phyloP scores from a whole-genome alignment of 768 basidiomycete species.

The Phanerodontia chrysosporium region DNA sequence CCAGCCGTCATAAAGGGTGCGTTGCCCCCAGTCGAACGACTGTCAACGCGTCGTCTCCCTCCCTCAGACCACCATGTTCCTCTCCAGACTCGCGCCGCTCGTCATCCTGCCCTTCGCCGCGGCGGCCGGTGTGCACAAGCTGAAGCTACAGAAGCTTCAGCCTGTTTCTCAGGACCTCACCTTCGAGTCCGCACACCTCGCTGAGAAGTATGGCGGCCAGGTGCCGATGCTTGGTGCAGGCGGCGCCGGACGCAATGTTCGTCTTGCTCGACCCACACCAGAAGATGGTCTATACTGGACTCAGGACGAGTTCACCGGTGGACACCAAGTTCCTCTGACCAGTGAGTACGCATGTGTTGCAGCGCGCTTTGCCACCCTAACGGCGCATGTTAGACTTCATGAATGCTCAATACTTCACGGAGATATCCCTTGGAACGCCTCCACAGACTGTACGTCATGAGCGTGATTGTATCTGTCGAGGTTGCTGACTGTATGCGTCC shows the following conservation, averaged over 20 bases:
- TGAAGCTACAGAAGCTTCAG: constrained; percentile 87
- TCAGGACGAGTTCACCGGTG: constrained; percentile 70
- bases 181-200: constrained; percentile 79
- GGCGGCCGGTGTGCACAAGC: constrained; percentile 64
- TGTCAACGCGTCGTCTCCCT: constrained; percentile 10
- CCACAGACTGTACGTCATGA: constrained; percentile 61
- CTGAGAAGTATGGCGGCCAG: constrained; percentile 87
- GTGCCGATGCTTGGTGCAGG: constrained; percentile 71
- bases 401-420: constrained; percentile 96
- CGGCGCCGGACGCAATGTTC: constrained; percentile 62
- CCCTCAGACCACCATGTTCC: constrained; percentile 30
- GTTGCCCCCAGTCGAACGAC: background rate
- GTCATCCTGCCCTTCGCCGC: constrained; percentile 43
- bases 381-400: constrained; percentile 68
- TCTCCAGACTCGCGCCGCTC: constrained; percentile 37
- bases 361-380: constrained; percentile 9
- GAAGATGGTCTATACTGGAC: constrained; percentile 74
- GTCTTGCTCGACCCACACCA: constrained; percentile 34
- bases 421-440: constrained; percentile 80
- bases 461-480: background rate
- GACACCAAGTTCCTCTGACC: constrained; percentile 83
- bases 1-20: constrained; percentile 12
- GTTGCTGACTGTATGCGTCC: background rate
- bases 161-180: constrained; percentile 54
- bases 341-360: constrained; percentile 48